These are phyloP conservation scores for Candida sphagnicola DNA, from an alignment of 805 yeast species.

Conservation along the genomic window DNA sequence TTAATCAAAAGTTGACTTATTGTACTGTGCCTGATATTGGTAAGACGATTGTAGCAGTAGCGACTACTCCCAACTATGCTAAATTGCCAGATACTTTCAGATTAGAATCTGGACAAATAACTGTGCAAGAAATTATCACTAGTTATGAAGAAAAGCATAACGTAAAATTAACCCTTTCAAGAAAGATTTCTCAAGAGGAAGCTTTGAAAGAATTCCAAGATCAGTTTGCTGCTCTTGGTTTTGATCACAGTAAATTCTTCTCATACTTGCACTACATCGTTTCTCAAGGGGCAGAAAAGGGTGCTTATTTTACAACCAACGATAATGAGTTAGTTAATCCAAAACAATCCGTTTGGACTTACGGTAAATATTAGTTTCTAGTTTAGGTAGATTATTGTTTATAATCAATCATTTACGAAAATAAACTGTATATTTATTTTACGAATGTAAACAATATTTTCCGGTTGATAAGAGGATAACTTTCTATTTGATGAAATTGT, in stretches of 20 bases:
- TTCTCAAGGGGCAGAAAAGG: slow-evolving; percentile 12
- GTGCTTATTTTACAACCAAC: slow-evolving; percentile 14
- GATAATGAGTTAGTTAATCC: slow-evolving; percentile 37
- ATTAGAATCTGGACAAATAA: slow-evolving; percentile 37
- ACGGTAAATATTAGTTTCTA: slow-evolving; percentile 22
- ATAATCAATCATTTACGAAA: too few relatives aligned
- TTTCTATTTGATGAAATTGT: too few relatives aligned
- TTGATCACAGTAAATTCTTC: slow-evolving; percentile 28
- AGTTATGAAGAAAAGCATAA: slow-evolving; percentile 38
- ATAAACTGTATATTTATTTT: too few relatives aligned
- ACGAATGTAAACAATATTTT: too few relatives aligned
- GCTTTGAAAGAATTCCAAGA: slow-evolving; percentile 8
- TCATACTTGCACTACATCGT: slow-evolving; percentile 24
- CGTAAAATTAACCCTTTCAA: slow-evolving; percentile 28
- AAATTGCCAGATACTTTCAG: slow-evolving; percentile 42
- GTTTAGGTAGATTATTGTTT: too few relatives aligned
- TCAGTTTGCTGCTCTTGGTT: slow-evolving; percentile 21
- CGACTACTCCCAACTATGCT: slow-evolving; percentile 28
- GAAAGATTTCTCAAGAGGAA: slow-evolving; percentile 24
- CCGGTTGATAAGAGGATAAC: too few relatives aligned
- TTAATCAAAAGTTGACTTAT: slow-evolving; percentile 29
- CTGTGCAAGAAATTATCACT: slow-evolving; percentile 34
- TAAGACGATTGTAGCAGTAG: slow-evolving; percentile 37
- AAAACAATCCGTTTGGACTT: slow-evolving; percentile 33
- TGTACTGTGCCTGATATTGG: slow-evolving; percentile 42